Conservation (phyloP, 1,284 basidiomycete species). For the Cryptococcus sp. region DNA sequence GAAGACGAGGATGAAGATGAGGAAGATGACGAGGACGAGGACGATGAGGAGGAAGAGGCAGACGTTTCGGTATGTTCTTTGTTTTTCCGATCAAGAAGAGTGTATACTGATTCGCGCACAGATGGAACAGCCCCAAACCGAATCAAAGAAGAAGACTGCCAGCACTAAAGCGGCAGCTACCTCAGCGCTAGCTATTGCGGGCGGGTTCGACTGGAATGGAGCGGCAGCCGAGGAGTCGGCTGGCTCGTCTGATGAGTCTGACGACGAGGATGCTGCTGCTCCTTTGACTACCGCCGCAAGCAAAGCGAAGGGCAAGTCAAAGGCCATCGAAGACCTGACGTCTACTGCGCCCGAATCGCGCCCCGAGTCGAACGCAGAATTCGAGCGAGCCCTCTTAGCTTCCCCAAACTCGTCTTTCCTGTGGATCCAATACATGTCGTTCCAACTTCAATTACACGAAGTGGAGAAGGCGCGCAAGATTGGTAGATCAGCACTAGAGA, state of each 20-base stretch:
- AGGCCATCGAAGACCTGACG: constrained; percentile 65
- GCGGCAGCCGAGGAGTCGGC: constrained; percentile 30
- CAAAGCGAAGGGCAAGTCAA: constrained; percentile 25
- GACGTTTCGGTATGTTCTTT: constrained; percentile 12
- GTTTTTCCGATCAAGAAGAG: too few relatives aligned
- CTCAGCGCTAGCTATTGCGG: constrained; percentile 52
- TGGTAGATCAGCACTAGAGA: constrained; percentile 77
- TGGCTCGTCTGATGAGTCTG: constrained; percentile 24
- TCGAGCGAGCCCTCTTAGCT: constrained; percentile 90
- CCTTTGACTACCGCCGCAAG: constrained; percentile 1
- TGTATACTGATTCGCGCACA: not conserved
- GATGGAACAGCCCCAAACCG: not conserved
- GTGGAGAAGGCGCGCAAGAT: constrained; percentile 90
- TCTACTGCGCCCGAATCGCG: constrained; percentile 77
- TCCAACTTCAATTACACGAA: constrained; percentile 93
- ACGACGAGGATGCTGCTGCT: constrained; percentile 20
- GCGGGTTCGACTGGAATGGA: constrained; percentile 60
- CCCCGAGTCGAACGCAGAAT: constrained; percentile 92
- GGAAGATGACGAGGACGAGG: constrained; percentile 14
- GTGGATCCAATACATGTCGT: constrained; percentile 99
- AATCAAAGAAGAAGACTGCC: constrained; percentile 24
- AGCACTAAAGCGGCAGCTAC: constrained; percentile 33
- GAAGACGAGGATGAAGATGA: constrained; percentile 26
- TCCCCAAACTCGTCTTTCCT: constrained; percentile 97
- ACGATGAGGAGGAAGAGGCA: constrained; percentile 14